phyloP scores from a whole-genome alignment of 176 grass and related monocot species.

The Ananas comosus region DNA sequence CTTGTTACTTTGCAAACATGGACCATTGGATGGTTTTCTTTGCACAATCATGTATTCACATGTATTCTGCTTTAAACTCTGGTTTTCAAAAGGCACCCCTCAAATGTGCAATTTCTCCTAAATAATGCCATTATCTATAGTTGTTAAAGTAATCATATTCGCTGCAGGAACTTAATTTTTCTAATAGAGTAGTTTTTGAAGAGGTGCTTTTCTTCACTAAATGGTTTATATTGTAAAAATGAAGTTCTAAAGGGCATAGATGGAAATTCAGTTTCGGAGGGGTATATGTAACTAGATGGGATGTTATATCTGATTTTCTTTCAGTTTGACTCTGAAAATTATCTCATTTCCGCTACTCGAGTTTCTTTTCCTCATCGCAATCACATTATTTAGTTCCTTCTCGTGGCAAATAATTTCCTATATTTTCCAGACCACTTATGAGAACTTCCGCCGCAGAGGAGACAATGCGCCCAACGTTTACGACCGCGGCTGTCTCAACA shows the following conservation, averaged over 20 bases:
- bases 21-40: not conserved
- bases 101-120: too few species aligned
- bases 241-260: too few species aligned
- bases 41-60: not conserved
- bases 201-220: too few species aligned
- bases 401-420: not conserved
- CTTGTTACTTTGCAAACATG: not conserved
- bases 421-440: slow-evolving; percentile 74
- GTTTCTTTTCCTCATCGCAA: not conserved
- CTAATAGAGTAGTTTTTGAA: too few species aligned
- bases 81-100: too few species aligned
- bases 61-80: too few species aligned
- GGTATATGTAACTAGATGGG: too few species aligned
- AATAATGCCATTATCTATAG: too few species aligned
- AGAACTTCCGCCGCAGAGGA: slow-evolving; percentile 86
- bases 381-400: not conserved
- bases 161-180: too few species aligned
- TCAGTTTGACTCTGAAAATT: not conserved
- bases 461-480: slow-evolving; percentile 65
- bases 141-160: too few species aligned
- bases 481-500: slow-evolving; percentile 57
- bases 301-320: not conserved
- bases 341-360: not conserved
- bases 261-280: too few species aligned
- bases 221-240: too few species aligned